Percentiles rank a stretch among this genome's conserved stretches.
These are phyloP conservation scores for Galerina marginata DNA, from an alignment of 768 basidiomycete species.

Conservation along the genomic window DNA sequence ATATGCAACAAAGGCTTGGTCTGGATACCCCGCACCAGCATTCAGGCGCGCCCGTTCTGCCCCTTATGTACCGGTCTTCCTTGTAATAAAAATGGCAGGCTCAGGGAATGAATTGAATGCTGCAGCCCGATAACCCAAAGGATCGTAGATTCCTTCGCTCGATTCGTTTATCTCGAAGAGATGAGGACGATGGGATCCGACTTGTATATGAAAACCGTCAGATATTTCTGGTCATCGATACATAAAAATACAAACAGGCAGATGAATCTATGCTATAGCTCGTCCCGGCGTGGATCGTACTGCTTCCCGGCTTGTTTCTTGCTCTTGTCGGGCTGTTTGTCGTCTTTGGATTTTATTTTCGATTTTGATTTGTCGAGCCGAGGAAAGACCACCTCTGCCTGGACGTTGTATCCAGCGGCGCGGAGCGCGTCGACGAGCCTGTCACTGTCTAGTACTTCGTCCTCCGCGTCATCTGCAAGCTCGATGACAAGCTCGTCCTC, in stretches of 20 bases:
- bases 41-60: too few relatives aligned
- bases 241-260: constrained; percentile 25
- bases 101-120: too few relatives aligned
- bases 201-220: too few relatives aligned
- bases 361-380: not conserved
- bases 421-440: constrained; percentile 55
- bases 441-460: constrained; percentile 38
- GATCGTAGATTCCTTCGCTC: too few relatives aligned
- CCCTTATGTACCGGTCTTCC: too few relatives aligned
- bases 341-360: constrained; percentile 18
- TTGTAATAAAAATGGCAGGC: too few relatives aligned
- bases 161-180: too few relatives aligned
- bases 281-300: constrained; percentile 25
- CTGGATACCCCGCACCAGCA: too few relatives aligned
- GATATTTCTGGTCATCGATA: not conserved
- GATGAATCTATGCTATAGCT: constrained; percentile 16
- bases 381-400: constrained; percentile 32
- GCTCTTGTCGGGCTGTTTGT: constrained; percentile 27
- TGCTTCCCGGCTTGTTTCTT: constrained; percentile 24
- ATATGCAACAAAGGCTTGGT: too few relatives aligned
- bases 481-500: constrained; percentile 47
- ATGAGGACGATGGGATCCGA: too few relatives aligned
- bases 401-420: constrained; percentile 57
- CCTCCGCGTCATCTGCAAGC: constrained; percentile 51
- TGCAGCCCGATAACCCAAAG: too few relatives aligned